Base-by-base conservation (phyloP, 208 protist genomes). In the Acanthamoeba sp. region DNA sequence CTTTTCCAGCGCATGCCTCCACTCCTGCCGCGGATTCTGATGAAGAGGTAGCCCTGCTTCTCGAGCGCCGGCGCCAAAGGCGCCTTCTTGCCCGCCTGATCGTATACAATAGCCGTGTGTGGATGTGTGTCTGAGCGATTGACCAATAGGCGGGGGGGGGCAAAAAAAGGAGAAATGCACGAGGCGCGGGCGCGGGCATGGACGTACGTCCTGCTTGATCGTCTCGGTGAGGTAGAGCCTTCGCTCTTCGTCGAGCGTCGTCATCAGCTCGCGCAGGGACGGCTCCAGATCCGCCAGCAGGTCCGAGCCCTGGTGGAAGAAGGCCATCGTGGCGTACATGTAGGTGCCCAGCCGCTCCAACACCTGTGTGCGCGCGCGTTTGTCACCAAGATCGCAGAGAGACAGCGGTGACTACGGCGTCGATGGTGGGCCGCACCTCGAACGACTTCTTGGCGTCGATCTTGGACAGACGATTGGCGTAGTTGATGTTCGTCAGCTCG, bases 401-500 rank as follows among this genome's bases (percentile, higher is more conserved):
- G 66, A 4, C 2, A 36, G 64, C 34, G 36, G 18, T 16, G n/a
- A n/a, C n/a, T n/a, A 62, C 55, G 9, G n/a, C 48, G 48, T 12
- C 48, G n/a, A 36, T 6, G 36, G 9, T n/a, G 6, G 29, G 12
- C 10, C 34, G 71, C 6, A 89, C 52, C 80, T 89, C 80, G 42
- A 89, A 89, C 14, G 42, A 66, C 32, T 89, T 89, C 80, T 89
- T 89, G 80, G 80, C 80, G 29, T 89, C 80, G 27, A 89, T 89
- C 32, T 89, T 55, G 52, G 48, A 42, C 38, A 89, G 50, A 29
- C 52, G 42, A 27, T 55, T 89, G 1, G 52, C 20, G 34, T 89
- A 89, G 80, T 89, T 89, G 42, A 89, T 89, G 52, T 89, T 55
- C 14, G 80, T 64, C 45, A 89, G 52, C 32, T 89, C 80, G 9